phyloP scores from a whole-genome alignment of 805 yeast species.

The Teunomyces barrocoloradensis region DNA sequence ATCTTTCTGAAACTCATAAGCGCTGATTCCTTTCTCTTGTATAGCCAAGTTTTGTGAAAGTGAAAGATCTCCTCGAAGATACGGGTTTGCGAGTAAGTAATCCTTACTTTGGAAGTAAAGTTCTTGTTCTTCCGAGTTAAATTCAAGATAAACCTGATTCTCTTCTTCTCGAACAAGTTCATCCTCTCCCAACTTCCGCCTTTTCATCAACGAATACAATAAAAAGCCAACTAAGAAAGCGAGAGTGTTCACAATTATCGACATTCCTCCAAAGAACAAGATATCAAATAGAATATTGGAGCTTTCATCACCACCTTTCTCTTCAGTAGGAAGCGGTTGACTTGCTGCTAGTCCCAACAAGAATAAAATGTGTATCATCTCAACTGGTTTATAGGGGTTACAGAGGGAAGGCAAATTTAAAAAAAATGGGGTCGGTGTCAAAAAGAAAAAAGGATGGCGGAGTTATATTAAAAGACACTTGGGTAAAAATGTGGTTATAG shows the following conservation, averaged over 20 bases:
- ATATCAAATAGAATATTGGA: not conserved
- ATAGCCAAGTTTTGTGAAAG: constrained; percentile 62
- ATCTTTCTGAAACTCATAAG: constrained; percentile 81
- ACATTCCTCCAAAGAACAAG: not conserved
- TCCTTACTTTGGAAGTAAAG: constrained; percentile 66
- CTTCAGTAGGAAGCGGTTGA: not conserved
- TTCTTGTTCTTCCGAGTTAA: constrained; percentile 68
- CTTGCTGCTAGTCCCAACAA: not conserved
- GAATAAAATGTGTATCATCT: not conserved
- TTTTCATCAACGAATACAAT: constrained; percentile 4
- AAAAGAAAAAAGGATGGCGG: not conserved
- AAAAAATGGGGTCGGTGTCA: not conserved
- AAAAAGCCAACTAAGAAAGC: not conserved
- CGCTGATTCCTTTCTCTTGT: constrained; percentile 84
- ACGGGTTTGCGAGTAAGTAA: constrained; percentile 32
- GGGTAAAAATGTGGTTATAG: too few relatives aligned
- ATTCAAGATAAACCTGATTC: constrained; percentile 52
- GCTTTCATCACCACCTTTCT: not conserved
- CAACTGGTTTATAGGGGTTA: not conserved
- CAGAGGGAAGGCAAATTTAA: not conserved
- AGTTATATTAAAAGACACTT: not conserved
- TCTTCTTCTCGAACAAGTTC: constrained; percentile 59
- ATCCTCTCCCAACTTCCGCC: constrained; percentile 40
- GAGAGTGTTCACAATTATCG: not conserved
- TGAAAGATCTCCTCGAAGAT: constrained; percentile 42